These are phyloP conservation scores for Leccinum griseonigrum DNA, from an alignment of 1,284 basidiomycete genomes.

Conservation along the genomic window DNA sequence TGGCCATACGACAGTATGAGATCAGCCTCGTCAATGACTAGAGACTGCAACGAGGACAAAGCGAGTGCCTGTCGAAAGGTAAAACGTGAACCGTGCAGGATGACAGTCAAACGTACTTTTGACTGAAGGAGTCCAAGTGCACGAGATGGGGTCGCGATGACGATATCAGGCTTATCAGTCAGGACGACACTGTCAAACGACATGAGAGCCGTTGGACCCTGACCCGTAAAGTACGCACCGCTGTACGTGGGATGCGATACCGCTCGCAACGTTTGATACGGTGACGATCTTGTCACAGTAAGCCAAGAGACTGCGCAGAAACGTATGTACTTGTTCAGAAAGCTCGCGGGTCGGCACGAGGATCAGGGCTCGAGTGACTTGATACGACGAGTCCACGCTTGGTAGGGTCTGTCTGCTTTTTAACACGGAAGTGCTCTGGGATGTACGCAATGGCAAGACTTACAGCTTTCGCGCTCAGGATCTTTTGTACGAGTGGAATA, in stretches of 20 bases:
- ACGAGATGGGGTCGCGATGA: constrained; percentile 90
- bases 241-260: constrained; percentile 74
- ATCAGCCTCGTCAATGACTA: constrained; percentile 98
- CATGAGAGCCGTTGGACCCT: not conserved
- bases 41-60: constrained; percentile 68
- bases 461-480: constrained; percentile 79
- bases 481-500: constrained; percentile 88
- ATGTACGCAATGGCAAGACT: constrained; percentile 37
- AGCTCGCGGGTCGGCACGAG: constrained; percentile 95
- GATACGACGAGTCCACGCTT: constrained; percentile 42
- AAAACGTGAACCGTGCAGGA: not conserved
- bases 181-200: constrained; percentile 58
- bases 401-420: constrained; percentile 33
- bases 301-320: constrained; percentile 62
- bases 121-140: constrained; percentile 78
- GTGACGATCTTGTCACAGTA: constrained; percentile 80
- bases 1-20: constrained; percentile 97
- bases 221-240: constrained; percentile 42
- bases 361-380: constrained; percentile 77
- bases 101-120: constrained; percentile 46
- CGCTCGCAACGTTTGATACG: constrained; percentile 79
- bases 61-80: constrained; percentile 51
- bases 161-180: constrained; percentile 90
- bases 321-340: constrained; percentile 83
- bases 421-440: not conserved